These are phyloP conservation scores for Apium graveolens DNA, from an alignment of 129 eudicot genomes.

Conservation along the genomic window DNA sequence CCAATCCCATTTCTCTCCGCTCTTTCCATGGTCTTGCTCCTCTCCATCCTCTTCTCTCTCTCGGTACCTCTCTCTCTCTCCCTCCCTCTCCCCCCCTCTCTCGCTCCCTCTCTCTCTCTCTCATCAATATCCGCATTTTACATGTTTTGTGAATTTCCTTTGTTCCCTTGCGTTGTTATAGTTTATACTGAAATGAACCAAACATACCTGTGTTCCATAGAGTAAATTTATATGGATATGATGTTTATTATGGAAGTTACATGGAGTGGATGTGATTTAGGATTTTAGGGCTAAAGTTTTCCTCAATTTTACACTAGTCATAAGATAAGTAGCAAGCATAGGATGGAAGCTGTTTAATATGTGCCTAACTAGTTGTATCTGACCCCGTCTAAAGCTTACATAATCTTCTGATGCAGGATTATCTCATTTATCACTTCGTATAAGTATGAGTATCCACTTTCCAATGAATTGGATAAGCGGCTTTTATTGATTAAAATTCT, in stretches of 20 bases:
- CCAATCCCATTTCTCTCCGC: constrained; percentile 19
- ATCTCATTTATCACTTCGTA: too few species aligned
- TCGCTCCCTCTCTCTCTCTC: too few species aligned
- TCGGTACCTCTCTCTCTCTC: constrained; percentile 28
- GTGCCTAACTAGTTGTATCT: not conserved
- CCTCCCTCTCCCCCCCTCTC: not conserved
- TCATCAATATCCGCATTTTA: not conserved
- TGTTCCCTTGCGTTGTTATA: too few species aligned
- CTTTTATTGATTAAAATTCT: too few species aligned
- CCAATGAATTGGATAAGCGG: too few species aligned
- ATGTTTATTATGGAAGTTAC: not conserved
- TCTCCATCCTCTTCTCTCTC: constrained; percentile 42
- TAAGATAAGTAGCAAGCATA: not conserved
- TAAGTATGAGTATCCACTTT: too few species aligned
- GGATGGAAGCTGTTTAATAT: too few species aligned
- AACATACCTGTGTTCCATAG: too few species aligned
- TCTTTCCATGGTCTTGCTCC: constrained; percentile 58
- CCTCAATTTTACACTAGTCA: not conserved
- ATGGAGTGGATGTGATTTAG: not conserved
- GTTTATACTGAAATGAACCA: not conserved
- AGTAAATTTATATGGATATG: too few species aligned
- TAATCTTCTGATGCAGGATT: too few species aligned
- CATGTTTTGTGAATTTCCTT: not conserved
- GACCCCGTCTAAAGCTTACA: not conserved
- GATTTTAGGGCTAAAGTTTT: too few species aligned